A percentile compares a stretch with the other conserved stretches of the same genome.
phyloP scores from a whole-genome alignment of 257 asterid genomes.

The Plantago elongata region DNA sequence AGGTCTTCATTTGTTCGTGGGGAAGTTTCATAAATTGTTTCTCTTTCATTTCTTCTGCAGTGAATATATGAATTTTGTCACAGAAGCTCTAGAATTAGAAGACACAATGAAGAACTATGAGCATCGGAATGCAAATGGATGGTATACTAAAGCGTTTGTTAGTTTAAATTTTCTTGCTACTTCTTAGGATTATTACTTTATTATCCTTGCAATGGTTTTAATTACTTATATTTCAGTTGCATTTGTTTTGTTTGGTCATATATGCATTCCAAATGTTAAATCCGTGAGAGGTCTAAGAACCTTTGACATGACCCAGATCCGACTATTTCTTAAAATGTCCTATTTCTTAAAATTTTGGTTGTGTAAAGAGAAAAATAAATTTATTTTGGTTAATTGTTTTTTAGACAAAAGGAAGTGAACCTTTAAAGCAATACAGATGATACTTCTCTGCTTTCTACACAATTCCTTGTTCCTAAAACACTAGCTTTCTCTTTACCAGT shows the following conservation, averaged over 20 bases:
- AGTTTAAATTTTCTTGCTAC: not conserved
- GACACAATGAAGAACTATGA: conserved; percentile 70
- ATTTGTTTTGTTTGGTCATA: too few species aligned
- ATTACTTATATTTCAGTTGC: too few species aligned
- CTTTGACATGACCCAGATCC: too few species aligned
- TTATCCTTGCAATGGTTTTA: too few species aligned
- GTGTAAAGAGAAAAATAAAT: too few species aligned
- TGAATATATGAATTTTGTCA: conserved; percentile 60
- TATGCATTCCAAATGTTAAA: too few species aligned
- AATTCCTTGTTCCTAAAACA: not conserved
- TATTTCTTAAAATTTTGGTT: too few species aligned
- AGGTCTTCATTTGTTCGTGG: conserved; percentile 9
- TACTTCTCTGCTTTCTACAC: conserved; percentile 2
- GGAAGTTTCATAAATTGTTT: conserved; percentile 3
- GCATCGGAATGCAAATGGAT: conserved; percentile 48
- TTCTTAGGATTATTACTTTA: too few species aligned
- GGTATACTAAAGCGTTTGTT: conserved; percentile 34
- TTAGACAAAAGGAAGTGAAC: too few species aligned
- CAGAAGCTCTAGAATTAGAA: conserved; percentile 74
- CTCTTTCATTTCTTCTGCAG: conserved; percentile 39
- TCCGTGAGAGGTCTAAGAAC: too few species aligned
- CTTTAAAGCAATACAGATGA: not conserved
- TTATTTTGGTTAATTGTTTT: too few species aligned
- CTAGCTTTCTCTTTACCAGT: conserved; percentile 9
- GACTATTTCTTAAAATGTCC: too few species aligned